phyloP scores from a whole-genome alignment of 345 rosid species.

The Schrenkiella parvula region DNA sequence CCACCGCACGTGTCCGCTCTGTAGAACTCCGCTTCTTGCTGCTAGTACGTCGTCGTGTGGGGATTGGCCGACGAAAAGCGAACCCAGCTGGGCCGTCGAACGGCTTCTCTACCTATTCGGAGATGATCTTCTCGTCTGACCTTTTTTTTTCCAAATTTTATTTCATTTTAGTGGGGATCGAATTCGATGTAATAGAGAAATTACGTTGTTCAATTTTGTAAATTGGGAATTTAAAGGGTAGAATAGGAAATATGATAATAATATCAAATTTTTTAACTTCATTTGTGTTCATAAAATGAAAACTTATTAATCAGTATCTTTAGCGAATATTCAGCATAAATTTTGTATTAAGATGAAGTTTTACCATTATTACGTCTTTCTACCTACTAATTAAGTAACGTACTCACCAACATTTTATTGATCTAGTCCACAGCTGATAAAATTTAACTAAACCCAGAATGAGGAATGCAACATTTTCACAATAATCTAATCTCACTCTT shows the following conservation, averaged over 20 bases:
- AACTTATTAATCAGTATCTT: too few relatives aligned
- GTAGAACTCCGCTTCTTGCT: conserved; percentile 76
- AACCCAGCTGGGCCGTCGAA: conserved; percentile 96
- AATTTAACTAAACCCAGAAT: background rate
- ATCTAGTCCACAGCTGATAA: background rate
- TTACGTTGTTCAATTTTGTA: conserved; percentile 12
- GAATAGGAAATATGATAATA: background rate
- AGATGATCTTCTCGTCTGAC: conserved; percentile 61
- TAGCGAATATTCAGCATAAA: too few relatives aligned
- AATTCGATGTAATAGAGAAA: background rate
- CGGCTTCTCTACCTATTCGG: conserved; percentile 84
- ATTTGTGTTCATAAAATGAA: too few relatives aligned
- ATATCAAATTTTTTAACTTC: background rate
- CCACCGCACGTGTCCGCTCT: conserved; percentile 74
- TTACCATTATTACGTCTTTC: background rate
- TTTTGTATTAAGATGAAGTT: too few relatives aligned
- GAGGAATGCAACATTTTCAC: background rate
- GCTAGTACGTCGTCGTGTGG: conserved; percentile 18
- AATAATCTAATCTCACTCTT: background rate
- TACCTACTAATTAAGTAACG: background rate
- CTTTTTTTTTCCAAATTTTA: background rate
- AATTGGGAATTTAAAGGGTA: background rate
- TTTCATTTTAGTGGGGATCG: conserved; percentile 11
- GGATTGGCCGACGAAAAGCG: conserved; percentile 39
- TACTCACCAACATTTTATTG: background rate